These are phyloP conservation scores for Nothophytophthora sp. DNA, from an alignment of 352 stramenopile genomes.

Conservation along the genomic window DNA sequence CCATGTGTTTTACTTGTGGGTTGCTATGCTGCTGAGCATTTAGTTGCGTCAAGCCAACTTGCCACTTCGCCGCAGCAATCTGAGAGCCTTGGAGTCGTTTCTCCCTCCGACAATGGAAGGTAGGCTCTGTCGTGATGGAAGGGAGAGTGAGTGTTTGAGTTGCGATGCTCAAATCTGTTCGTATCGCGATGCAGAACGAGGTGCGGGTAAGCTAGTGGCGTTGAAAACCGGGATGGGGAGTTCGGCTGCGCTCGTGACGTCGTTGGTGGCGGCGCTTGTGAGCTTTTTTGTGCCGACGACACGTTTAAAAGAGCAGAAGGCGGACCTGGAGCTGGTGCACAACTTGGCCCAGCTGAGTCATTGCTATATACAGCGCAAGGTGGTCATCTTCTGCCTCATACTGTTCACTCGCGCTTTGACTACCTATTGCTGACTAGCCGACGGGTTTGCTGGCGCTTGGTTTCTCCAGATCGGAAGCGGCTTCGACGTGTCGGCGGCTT, in stretches of 20 bases:
- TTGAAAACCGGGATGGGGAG: slow-evolving; percentile 97
- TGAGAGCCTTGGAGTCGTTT: slow-evolving; percentile 83
- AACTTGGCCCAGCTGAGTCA: slow-evolving; percentile 96
- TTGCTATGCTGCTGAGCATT: background rate
- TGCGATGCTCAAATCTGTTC: slow-evolving; percentile 2
- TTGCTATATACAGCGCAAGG: slow-evolving; percentile 96
- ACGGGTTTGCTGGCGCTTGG: background rate
- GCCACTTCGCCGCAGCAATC: slow-evolving; percentile 54
- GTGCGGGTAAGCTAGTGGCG: slow-evolving; percentile 50
- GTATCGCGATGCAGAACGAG: slow-evolving; percentile 22
- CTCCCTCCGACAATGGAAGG: slow-evolving; percentile 73
- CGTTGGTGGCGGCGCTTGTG: slow-evolving; percentile 90
- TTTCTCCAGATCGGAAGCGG: slow-evolving; percentile 92
- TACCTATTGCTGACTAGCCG: background rate
- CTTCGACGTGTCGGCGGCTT: slow-evolving; percentile 96
- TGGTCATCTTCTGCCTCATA: slow-evolving; percentile 8
- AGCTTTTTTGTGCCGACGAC: slow-evolving; percentile 74
- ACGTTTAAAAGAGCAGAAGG: slow-evolving; percentile 16
- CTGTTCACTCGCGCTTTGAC: background rate
- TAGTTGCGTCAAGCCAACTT: slow-evolving; percentile 74
- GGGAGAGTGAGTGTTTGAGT: background rate
- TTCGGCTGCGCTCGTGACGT: slow-evolving; percentile 95
- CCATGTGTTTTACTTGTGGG: background rate
- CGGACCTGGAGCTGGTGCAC: slow-evolving; percentile 78
- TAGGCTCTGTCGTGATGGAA: slow-evolving; percentile 3